Evolutionary conservation across 1,139 yeast species (phyloP).

Genomic region (Zygosaccharomyces pseudobailii): DNA sequence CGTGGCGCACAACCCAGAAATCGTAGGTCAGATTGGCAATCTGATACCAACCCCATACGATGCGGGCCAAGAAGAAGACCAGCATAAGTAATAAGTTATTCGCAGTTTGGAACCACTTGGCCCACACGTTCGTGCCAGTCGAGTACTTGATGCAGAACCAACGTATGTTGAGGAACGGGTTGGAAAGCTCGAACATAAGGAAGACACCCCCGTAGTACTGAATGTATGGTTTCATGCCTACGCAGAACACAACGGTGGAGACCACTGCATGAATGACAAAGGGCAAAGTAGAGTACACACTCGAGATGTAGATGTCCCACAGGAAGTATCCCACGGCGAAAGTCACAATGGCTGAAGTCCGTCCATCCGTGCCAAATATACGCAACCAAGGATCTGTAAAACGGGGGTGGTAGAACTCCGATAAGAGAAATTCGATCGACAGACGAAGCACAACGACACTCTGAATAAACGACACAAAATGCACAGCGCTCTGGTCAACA

Average conservation of each 20-base stretch:
- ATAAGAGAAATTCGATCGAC: slow-evolving; percentile 21
- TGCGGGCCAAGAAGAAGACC: slow-evolving; percentile 72
- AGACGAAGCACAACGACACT: slow-evolving; percentile 30
- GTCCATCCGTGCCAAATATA: slow-evolving; percentile 68
- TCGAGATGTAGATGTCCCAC: slow-evolving; percentile 82
- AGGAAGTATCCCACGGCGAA: slow-evolving; percentile 80
- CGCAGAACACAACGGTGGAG: slow-evolving; percentile 67
- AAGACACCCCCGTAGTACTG: slow-evolving; percentile 82
- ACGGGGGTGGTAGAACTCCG: slow-evolving; percentile 13
- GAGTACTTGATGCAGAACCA: slow-evolving; percentile 76
- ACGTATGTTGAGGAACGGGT: slow-evolving; percentile 87
- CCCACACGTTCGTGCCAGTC: slow-evolving; percentile 36
- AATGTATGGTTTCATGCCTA: slow-evolving; percentile 67
- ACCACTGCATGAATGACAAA: slow-evolving; percentile 83
- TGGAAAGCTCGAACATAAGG: slow-evolving; percentile 80
- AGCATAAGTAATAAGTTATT: slow-evolving; percentile 69
- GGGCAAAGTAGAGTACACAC: slow-evolving; percentile 56
- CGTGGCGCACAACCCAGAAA: slow-evolving; percentile 41
- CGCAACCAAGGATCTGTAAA: slow-evolving; percentile 39
- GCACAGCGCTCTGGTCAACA: slow-evolving; percentile 31
- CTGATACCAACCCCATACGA: slow-evolving; percentile 85
- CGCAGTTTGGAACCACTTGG: slow-evolving; percentile 41
- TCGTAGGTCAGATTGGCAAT: slow-evolving; percentile 51
- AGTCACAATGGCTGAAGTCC: slow-evolving; percentile 65
- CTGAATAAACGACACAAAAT: slow-evolving; percentile 33